Conservation (phyloP, 768 basidiomycete genomes). For the Lactarius psammicola region DNA sequence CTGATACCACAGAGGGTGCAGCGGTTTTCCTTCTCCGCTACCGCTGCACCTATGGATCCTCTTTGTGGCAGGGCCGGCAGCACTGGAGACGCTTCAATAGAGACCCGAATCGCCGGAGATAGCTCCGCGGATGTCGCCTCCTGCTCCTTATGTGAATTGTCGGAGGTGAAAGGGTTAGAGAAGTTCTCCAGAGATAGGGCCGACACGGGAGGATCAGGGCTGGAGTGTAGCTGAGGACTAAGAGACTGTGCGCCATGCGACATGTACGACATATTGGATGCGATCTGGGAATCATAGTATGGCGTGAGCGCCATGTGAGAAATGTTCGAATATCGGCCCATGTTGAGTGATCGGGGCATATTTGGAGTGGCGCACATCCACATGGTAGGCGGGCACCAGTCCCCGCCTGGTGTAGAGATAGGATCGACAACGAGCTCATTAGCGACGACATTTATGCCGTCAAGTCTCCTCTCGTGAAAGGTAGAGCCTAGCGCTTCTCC, state of each 20-base stretch:
- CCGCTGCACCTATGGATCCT: not conserved
- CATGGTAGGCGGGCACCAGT: not conserved
- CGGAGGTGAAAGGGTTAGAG: not conserved
- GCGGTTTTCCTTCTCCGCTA: not conserved
- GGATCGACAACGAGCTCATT: not conserved
- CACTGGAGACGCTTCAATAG: not conserved
- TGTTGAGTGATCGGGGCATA: not conserved
- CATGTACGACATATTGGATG: too few relatives aligned
- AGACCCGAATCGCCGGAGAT: not conserved
- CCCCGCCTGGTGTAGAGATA: not conserved
- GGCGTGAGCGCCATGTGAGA: not conserved
- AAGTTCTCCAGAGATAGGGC: not conserved
- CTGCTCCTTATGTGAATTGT: not conserved
- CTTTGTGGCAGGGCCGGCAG: not conserved
- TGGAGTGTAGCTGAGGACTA: not conserved
- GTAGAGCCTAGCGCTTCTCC: not conserved
- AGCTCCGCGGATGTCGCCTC: not conserved
- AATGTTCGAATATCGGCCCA: not conserved
- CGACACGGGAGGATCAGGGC: not conserved
- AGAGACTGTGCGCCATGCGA: not conserved
- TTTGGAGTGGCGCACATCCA: not conserved
- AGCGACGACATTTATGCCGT: not conserved
- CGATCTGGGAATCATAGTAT: not conserved
- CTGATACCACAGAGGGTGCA: not conserved
- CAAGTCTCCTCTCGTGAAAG: not conserved